phyloP scores from a whole-genome alignment of 768 basidiomycete genomes.

The Cystofilobasidium ferigula region DNA sequence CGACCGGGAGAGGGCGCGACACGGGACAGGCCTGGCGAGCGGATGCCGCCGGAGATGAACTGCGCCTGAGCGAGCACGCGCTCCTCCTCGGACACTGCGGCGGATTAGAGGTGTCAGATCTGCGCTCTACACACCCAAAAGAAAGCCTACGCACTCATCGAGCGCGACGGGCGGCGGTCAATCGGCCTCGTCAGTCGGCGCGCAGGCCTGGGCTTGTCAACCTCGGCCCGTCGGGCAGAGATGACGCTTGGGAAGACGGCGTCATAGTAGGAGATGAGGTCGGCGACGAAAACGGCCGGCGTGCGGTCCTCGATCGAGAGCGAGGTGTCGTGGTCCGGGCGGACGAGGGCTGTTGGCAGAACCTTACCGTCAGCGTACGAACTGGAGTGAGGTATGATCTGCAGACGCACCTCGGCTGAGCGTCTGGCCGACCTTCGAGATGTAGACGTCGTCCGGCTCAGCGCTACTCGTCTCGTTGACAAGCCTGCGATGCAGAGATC shows the following conservation, averaged over 20 bases:
- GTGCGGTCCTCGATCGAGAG: constrained; percentile 25
- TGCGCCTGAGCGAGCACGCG: constrained; percentile 13
- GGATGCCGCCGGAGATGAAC: constrained; percentile 7
- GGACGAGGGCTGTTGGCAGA: constrained; percentile 18
- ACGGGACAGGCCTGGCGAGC: neutral
- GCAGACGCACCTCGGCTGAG: constrained; percentile 23
- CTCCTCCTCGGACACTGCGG: constrained; percentile 19
- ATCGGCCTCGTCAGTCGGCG: constrained; percentile 18
- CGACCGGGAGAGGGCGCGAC: neutral
- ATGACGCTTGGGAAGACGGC: constrained; percentile 20
- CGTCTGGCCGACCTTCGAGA: constrained; percentile 20
- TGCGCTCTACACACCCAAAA: neutral
- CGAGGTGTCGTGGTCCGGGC: constrained; percentile 18
- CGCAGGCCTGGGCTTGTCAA: constrained; percentile 5
- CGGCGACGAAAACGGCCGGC: constrained; percentile 16
- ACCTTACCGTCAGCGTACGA: neutral
- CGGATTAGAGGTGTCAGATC: neutral
- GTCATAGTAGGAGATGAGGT: constrained; percentile 9
- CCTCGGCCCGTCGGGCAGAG: constrained; percentile 10
- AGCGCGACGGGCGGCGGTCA: constrained; percentile 7
- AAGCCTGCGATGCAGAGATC: neutral
- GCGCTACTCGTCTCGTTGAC: constrained; percentile 12
- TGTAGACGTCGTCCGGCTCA: constrained; percentile 16
- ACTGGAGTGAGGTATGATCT: neutral
- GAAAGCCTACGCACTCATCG: neutral